A percentile compares a stretch with the other conserved stretches of the same genome.
Conservation (phyloP, 1,284 basidiomycete species). For the Cryptococcus floricola region DNA sequence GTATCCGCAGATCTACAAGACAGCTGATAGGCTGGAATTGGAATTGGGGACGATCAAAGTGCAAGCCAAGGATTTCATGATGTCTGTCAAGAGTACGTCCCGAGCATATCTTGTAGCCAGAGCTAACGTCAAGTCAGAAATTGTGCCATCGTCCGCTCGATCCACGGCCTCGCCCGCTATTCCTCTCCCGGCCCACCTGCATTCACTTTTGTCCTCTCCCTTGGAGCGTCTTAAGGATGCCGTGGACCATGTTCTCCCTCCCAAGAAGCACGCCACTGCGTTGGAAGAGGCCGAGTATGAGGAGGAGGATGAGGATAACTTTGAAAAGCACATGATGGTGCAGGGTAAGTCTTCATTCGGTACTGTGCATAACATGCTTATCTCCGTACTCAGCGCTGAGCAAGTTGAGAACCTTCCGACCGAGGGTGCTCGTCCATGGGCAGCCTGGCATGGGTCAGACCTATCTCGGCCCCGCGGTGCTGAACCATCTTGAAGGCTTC, state of each 20-base stretch:
- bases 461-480: slow-evolving; percentile 80
- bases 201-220: slow-evolving; percentile 66
- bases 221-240: slow-evolving; percentile 68
- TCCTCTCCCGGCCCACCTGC: slow-evolving; percentile 81
- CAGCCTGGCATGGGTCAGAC: slow-evolving; percentile 81
- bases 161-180: slow-evolving; percentile 80
- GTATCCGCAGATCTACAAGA: slow-evolving; percentile 97
- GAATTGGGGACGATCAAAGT: slow-evolving; percentile 83
- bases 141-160: slow-evolving; percentile 90
- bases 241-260: slow-evolving; percentile 66
- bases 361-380: slow-evolving; percentile 7
- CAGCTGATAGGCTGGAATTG: slow-evolving; percentile 76
- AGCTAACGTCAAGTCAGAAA: slow-evolving; percentile 55
- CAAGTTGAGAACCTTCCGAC: slow-evolving; percentile 82
- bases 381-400: slow-evolving; percentile 67
- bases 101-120: not conserved
- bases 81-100: slow-evolving; percentile 84
- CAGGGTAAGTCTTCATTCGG: slow-evolving; percentile 61
- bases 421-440: slow-evolving; percentile 82
- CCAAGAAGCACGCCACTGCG: slow-evolving; percentile 68
- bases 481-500: slow-evolving; percentile 94
- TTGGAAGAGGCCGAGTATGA: slow-evolving; percentile 93
- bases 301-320: slow-evolving; percentile 65
- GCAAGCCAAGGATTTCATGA: slow-evolving; percentile 92
- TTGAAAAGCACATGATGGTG: slow-evolving; percentile 74